phyloP scores from a whole-genome alignment of 805 yeast genomes.

The Candida coquimbonensis region DNA sequence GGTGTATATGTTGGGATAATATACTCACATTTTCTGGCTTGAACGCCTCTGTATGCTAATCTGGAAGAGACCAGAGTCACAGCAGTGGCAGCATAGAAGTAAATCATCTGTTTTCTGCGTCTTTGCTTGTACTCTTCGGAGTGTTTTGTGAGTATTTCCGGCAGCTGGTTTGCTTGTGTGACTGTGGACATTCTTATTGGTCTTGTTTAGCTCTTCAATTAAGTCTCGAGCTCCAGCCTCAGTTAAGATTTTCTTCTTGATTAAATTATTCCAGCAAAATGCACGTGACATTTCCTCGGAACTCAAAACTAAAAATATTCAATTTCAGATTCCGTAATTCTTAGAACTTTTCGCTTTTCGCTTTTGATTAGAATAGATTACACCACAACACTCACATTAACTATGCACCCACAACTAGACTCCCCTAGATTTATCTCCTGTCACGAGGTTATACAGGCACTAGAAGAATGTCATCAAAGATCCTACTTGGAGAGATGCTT shows the following conservation, averaged over 20 bases:
- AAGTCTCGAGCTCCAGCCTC: no score
- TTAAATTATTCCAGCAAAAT: no score
- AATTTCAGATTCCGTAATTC: no score
- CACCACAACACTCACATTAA: not conserved
- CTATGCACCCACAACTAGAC: conserved; percentile 50
- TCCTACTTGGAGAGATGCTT: conserved; percentile 62
- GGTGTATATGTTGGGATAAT: not conserved
- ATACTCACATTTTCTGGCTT: conserved; percentile 50
- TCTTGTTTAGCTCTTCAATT: not conserved
- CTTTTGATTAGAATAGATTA: not conserved
- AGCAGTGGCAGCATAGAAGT: conserved; percentile 67
- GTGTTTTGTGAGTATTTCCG: conserved; percentile 12
- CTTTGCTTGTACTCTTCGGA: conserved; percentile 29
- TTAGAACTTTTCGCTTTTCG: no score
- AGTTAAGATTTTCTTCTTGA: no score
- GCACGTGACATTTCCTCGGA: no score
- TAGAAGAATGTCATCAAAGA: conserved; percentile 79
- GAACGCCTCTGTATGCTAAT: conserved; percentile 67
- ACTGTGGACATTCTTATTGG: conserved; percentile 6
- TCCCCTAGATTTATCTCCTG: conserved; percentile 53
- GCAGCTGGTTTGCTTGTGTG: conserved; percentile 4
- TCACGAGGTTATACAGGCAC: conserved; percentile 72
- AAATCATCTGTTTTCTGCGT: conserved; percentile 63
- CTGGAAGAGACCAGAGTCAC: conserved; percentile 67
- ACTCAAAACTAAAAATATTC: no score